Base-by-base conservation (phyloP, 495 filamentous ascomycete species). In the Parathielavia hyrcaniae region DNA sequence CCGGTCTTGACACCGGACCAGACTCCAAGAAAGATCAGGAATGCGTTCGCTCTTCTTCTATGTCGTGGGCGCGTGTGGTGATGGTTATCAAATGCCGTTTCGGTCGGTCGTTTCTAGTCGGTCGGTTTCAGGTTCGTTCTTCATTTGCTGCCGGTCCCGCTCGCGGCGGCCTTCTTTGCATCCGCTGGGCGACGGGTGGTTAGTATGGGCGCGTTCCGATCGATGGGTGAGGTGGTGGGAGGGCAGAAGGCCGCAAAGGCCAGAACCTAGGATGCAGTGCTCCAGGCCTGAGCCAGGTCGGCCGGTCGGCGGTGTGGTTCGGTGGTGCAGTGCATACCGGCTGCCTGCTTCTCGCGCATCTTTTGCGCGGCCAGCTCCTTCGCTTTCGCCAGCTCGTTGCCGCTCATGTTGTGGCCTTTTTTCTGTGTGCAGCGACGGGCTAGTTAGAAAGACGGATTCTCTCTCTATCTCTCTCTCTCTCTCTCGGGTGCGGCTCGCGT, bases 291-390 rank as follows among this genome's bases (percentile, higher is more conserved):
- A 6, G 26, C 6, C 26, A n/a, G n/a, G n/a, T n/a, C n/a, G n/a
- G 26, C 26, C 3, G 43, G 36, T 54, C 11, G 55, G n/a, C n/a
- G n/a, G n/a, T n/a, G n/a, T n/a, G n/a, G n/a, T n/a, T n/a, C n/a
- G n/a, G n/a, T n/a, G n/a, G n/a, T n/a, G n/a, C n/a, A n/a, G n/a
- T 34, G 58, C 75, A 61, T 79, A 96, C 90, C 90, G 60, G 85
- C 86, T 59, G 77, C 80, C 74, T 97, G 91, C 80, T 97, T 97
- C 72, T 86, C 81, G 39, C 88, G 81, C 91, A 97, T 97, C 70
- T 89, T 90, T 39, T 80, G 78, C 20, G 91, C 91, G 50, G 82
- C 81, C 39, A 81, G 74, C 68, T 95, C 89, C 74, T 91, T 91
- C 50, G 84, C 77, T 53, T 81, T 82, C 61, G 80, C 76, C 69